Evolutionary conservation across 1,284 basidiomycete genomes (phyloP).

Genomic region (Apiotrichum siamense): DNA sequence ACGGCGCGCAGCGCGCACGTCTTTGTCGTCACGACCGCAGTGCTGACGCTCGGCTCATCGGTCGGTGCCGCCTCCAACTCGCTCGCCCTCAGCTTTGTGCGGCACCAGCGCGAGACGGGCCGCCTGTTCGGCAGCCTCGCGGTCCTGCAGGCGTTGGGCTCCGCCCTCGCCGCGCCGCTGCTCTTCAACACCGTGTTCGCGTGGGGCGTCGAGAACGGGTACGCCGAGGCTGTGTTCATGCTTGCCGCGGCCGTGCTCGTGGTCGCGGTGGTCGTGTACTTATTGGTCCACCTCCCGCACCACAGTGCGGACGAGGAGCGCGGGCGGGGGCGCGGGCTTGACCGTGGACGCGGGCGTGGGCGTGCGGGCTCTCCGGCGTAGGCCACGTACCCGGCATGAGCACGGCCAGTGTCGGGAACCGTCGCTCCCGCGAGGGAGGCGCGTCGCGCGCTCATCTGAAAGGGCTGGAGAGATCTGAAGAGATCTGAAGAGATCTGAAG

Average conservation of each 20-base stretch:
- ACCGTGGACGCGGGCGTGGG: no score
- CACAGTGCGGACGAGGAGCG: neutral
- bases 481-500: no score
- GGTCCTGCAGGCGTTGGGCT: slow-evolving; percentile 38
- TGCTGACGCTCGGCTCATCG: slow-evolving; percentile 35
- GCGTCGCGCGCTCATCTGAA: no score
- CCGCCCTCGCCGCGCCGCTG: slow-evolving; percentile 37
- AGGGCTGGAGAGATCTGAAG: no score
- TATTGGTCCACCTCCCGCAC: slow-evolving; percentile 22
- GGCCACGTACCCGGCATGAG: no score
- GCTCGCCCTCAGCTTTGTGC: slow-evolving; percentile 41
- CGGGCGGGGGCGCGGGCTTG: no score
- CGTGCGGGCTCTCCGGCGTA: no score
- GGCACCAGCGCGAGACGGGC: slow-evolving; percentile 36
- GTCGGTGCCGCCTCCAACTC: slow-evolving; percentile 37
- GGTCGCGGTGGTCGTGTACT: slow-evolving; percentile 20
- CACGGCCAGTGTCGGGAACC: no score
- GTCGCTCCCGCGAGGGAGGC: no score
- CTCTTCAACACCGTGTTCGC: slow-evolving; percentile 40
- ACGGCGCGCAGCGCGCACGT: slow-evolving; percentile 6
- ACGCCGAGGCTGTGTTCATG: slow-evolving; percentile 39
- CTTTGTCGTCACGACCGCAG: slow-evolving; percentile 33
- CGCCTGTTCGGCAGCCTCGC: slow-evolving; percentile 43
- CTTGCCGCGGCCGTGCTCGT: slow-evolving; percentile 26
- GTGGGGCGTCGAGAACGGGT: slow-evolving; percentile 24